Percentiles rank a stretch among this genome's conserved stretches.
Conservation (phyloP, 352 stramenopile genomes). For the Nothophytophthora sp. region DNA sequence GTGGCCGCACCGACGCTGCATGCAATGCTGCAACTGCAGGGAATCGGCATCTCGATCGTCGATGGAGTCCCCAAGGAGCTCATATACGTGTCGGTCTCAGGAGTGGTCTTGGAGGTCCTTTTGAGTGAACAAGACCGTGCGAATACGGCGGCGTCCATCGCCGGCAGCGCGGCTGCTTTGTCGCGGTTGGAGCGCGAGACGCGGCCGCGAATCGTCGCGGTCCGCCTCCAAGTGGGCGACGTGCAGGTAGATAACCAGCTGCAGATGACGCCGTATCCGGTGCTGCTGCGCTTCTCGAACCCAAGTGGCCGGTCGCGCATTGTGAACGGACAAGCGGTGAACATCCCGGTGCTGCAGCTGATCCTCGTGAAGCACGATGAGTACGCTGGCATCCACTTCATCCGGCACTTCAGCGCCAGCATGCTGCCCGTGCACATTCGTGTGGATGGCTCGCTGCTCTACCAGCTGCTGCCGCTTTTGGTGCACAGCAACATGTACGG, state of each 20-base stretch:
- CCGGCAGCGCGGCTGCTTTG: conserved; percentile 39
- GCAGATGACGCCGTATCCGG: conserved; percentile 77
- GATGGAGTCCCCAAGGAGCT: conserved; percentile 77
- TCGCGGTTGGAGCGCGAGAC: conserved; percentile 62
- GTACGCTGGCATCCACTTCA: conserved; percentile 87
- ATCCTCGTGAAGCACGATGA: conserved; percentile 85
- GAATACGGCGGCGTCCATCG: conserved; percentile 39
- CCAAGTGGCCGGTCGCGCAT: conserved; percentile 42
- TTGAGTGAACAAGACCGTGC: conserved; percentile 45
- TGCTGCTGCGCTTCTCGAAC: conserved; percentile 84
- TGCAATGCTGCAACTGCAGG: conserved; percentile 56
- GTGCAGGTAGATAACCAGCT: conserved; percentile 91
- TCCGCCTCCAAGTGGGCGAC: conserved; percentile 70
- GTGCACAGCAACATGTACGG: conserved; percentile 54
- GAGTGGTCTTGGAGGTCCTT: conserved; percentile 63
- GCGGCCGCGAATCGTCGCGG: conserved; percentile 54
- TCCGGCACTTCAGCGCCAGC: conserved; percentile 76
- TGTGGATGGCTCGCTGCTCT: conserved; percentile 81
- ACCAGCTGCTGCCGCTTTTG: conserved; percentile 70
- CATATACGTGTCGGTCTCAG: conserved; percentile 74
- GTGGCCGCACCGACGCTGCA: conserved; percentile 56
- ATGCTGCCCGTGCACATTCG: conserved; percentile 78
- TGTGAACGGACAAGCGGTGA: conserved; percentile 54
- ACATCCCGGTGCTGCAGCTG: conserved; percentile 70
- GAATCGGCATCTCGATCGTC: conserved; percentile 77